Percentiles rank a stretch among this genome's conserved stretches.
Evolutionary conservation across 495 filamentous ascomycete genomes (phyloP).

Genomic region (Hyphodiscus hymeniophilus): DNA sequence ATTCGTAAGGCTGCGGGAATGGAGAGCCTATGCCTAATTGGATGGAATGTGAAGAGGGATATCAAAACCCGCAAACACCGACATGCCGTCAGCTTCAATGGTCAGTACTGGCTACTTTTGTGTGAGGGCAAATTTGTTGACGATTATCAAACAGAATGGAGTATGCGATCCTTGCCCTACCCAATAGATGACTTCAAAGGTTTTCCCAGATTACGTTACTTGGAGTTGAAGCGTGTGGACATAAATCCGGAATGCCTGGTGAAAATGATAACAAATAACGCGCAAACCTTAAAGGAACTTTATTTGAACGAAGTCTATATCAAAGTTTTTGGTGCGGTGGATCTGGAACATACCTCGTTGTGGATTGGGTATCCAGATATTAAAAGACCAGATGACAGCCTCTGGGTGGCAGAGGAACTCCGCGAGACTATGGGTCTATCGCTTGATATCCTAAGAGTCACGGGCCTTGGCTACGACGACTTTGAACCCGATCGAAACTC

Average conservation of each 20-base stretch:
- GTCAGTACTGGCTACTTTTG: background rate
- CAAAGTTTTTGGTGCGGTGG: constrained; percentile 5
- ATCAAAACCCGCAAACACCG: constrained; percentile 6
- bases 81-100: background rate
- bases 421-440: constrained; percentile 10
- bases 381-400: background rate
- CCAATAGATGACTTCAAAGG: background rate
- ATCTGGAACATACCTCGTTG: background rate
- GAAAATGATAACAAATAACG: constrained; percentile 10
- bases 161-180: constrained; percentile 14
- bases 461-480: constrained; percentile 21
- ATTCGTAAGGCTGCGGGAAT: constrained; percentile 16
- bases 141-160: constrained; percentile 2
- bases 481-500: constrained; percentile 5
- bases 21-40: constrained; percentile 20
- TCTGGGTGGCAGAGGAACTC: constrained; percentile 19
- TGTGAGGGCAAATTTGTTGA: background rate
- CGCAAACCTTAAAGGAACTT: constrained; percentile 18
- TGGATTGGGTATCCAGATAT: constrained; percentile 19
- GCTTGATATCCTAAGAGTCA: constrained; percentile 19
- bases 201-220: constrained; percentile 13
- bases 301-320: constrained; percentile 23
- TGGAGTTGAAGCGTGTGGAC: constrained; percentile 22
- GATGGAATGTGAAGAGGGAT: constrained; percentile 21
- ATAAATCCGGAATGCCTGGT: constrained; percentile 12